Evolutionary conservation across 108 stramenopile species (phyloP).

Genomic region (Pseudonitzschia multiseries): DNA sequence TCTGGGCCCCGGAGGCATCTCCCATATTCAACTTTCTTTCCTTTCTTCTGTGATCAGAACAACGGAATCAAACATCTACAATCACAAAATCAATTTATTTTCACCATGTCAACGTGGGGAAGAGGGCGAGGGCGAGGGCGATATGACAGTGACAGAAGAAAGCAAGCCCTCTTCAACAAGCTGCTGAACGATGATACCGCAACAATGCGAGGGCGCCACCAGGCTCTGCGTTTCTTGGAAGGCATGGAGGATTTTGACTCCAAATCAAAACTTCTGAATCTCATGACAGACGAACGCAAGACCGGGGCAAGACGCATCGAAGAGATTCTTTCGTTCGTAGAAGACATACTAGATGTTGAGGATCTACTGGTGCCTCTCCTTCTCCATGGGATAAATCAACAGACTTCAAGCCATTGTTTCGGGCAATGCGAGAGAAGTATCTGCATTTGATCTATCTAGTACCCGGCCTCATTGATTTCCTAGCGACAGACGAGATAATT

Average conservation of each 20-base stretch:
- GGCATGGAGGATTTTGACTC: slow-evolving; percentile 12
- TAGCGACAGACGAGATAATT: slow-evolving; percentile 14
- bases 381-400: slow-evolving; percentile 25
- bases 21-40: too few species aligned
- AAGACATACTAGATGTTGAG: slow-evolving; percentile 21
- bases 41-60: too few species aligned
- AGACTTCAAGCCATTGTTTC: slow-evolving; percentile 41
- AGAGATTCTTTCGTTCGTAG: slow-evolving; percentile 36
- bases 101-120: not conserved
- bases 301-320: slow-evolving; percentile 30
- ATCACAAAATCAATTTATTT: too few species aligned
- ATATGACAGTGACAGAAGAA: not conserved
- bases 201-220: not conserved
- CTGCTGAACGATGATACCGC: not conserved
- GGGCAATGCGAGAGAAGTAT: slow-evolving; percentile 16
- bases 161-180: not conserved
- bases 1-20: too few species aligned
- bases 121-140: not conserved
- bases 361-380: slow-evolving; percentile 35
- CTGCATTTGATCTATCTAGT: slow-evolving; percentile 21
- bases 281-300: slow-evolving; percentile 35
- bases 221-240: not conserved
- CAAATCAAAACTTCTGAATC: slow-evolving; percentile 38
- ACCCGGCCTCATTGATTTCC: slow-evolving; percentile 31
- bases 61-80: too few species aligned